Evolutionary conservation across 306 rosid species (phyloP), one percentile per base, ranked within the genome.

Genomic region (Corylus americana): DNA sequence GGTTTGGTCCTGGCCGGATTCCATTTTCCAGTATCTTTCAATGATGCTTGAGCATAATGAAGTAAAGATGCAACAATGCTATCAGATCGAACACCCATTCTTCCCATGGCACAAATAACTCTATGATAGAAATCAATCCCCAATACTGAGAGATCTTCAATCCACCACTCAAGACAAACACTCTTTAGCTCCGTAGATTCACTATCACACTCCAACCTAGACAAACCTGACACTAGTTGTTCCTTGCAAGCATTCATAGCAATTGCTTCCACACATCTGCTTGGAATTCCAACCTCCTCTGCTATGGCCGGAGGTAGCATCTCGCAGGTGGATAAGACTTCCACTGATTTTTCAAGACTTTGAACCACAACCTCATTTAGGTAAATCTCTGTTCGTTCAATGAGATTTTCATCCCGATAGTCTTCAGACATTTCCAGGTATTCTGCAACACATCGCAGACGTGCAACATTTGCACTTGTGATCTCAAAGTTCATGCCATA

Each of bases 401-500:
- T 64, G 64, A 93, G 97, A 85, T 94, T 94, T 78, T 89, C 91
- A 7, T 91, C 94, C 75, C 87, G 76, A 75, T 85, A 94, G 55
- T 89, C 95, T 74, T 90, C 98, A 45, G 90, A 82, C 98, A 94
- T 94, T 77, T 94, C 97, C 8, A 94, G 80, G 87, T 84, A 92
- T 61, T 92, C 90, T 12, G 97, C 97, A 20, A 91, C 91, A 39
- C 96, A 94, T 11, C 89, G 94, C 22, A 94, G 88, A 8, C 80
- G 79, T 0, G 93, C 93, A n/a, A 92, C 97, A 37, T 92, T 92
- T 18, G 79, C 78, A 14, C 88, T 79, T 9, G 92, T 92, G 70
- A 94, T 89, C 91, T 94, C 97, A 45, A 94, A 94, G 75, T 90
- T 89, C 89, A 94, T 90, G 9, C 94, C 97, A 55, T 94, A 92